phyloP scores from a whole-genome alignment of 1,284 basidiomycete species.

The Puccinia triticina region DNA sequence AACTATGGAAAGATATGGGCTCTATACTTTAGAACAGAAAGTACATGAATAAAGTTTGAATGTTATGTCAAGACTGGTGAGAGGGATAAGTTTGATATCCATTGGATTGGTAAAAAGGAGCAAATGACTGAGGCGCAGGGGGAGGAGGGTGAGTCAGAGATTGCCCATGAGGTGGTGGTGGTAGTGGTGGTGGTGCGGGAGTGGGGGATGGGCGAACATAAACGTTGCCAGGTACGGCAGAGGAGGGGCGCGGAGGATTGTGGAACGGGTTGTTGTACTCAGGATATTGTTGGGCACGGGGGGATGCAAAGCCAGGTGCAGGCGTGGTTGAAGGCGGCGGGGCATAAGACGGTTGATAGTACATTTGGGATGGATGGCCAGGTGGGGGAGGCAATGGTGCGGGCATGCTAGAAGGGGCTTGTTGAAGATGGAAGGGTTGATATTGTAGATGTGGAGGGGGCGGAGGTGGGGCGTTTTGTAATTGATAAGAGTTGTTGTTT shows the following conservation, averaged over 20 bases:
- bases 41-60: neutral
- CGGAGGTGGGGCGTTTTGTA: constrained; percentile 14
- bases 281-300: neutral
- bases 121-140: neutral
- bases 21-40: too few species aligned
- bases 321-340: constrained; percentile 3
- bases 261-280: constrained; percentile 21
- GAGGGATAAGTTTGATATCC: constrained; percentile 16
- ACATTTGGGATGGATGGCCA: constrained; percentile 4
- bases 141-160: neutral
- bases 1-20: too few species aligned
- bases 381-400: constrained; percentile 1
- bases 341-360: constrained; percentile 12
- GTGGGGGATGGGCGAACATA: constrained; percentile 15
- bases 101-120: constrained; percentile 4
- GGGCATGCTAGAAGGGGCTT: neutral
- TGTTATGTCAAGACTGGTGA: constrained; percentile 11
- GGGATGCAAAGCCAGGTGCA: neutral
- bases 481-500: constrained; percentile 11
- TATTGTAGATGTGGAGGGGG: constrained; percentile 10
- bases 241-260: neutral
- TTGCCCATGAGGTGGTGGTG: constrained; percentile 37
- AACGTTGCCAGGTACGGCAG: constrained; percentile 9
- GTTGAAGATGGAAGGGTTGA: constrained; percentile 17
- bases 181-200: constrained; percentile 27